Evolutionary conservation across 129 eudicot species (phyloP).

Genomic region (Cynara cardunculus): DNA sequence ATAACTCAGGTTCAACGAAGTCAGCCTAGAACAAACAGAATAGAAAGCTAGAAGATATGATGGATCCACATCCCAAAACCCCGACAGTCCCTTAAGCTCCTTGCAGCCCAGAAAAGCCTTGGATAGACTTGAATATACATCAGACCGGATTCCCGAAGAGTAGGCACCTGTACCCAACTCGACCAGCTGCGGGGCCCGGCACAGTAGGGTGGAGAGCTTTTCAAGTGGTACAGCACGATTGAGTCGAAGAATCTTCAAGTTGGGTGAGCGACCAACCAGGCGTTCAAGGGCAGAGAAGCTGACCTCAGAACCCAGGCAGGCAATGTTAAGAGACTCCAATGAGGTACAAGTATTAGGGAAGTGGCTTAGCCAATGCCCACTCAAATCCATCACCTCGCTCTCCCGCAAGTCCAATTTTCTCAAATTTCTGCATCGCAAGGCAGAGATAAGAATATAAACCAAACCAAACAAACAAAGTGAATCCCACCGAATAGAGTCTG

Average conservation of each 20-base stretch:
- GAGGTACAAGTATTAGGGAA: conserved; percentile 65
- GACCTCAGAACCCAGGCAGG: conserved; percentile 65
- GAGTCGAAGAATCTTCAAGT: conserved; percentile 58
- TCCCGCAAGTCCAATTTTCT: conserved; percentile 58
- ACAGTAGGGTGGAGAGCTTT: conserved; percentile 49
- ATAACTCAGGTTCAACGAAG: conserved; percentile 66
- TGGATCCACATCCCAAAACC: conserved; percentile 75
- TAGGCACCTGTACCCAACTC: conserved; percentile 75
- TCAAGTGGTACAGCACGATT: conserved; percentile 71
- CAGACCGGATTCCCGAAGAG: conserved; percentile 47
- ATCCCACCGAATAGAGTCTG: not conserved
- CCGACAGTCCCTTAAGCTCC: conserved; percentile 60
- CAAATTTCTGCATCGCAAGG: conserved; percentile 43
- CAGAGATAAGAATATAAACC: not conserved
- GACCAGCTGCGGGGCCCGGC: conserved; percentile 58
- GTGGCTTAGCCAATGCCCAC: conserved; percentile 72
- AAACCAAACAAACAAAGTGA: not conserved
- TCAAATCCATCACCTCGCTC: conserved; percentile 63
- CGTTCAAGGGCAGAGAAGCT: conserved; percentile 64
- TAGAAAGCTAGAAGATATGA: conserved; percentile 65
- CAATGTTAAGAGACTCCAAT: conserved; percentile 57
- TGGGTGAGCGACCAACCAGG: conserved; percentile 58
- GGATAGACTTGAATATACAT: conserved; percentile 39
- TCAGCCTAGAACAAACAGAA: conserved; percentile 57
- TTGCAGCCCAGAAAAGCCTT: conserved; percentile 59